Conservation (phyloP, 1,284 basidiomycete genomes). For the Malassezia caprae region DNA sequence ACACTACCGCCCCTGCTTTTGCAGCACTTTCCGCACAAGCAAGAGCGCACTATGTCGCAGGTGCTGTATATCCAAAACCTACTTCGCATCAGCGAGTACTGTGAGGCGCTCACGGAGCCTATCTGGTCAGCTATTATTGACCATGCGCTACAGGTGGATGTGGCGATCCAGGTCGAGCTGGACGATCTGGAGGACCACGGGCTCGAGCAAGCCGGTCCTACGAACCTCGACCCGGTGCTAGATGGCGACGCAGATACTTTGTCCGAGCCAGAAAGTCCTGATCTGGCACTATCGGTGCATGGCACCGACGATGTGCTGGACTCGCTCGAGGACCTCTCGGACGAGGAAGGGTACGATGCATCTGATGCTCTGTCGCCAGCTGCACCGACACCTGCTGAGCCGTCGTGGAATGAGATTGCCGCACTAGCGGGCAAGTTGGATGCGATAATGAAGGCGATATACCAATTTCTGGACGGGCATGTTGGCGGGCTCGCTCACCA, state of each 20-base stretch:
- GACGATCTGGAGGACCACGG: conserved; percentile 67
- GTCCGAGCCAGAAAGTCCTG: conserved; percentile 31
- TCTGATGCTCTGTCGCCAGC: conserved; percentile 51
- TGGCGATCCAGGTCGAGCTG: conserved; percentile 89
- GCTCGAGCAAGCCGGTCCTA: conserved; percentile 21
- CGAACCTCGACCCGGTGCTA: conserved; percentile 33
- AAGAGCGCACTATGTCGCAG: conserved; percentile 69
- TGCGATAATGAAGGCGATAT: conserved; percentile 69
- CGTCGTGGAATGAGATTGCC: conserved; percentile 53
- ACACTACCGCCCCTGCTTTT: conserved; percentile 69
- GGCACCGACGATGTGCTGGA: conserved; percentile 20
- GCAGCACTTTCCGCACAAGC: conserved; percentile 81
- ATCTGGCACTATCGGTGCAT: conserved; percentile 52
- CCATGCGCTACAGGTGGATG: conserved; percentile 86
- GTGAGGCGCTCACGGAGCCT: conserved; percentile 73
- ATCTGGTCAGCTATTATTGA: conserved; percentile 78
- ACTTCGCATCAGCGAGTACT: conserved; percentile 74
- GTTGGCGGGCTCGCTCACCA: conserved; percentile 16
- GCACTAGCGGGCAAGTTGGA: conserved; percentile 85
- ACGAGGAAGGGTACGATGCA: conserved; percentile 53
- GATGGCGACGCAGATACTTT: conserved; percentile 56
- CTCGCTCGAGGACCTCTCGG: conserved; percentile 52
- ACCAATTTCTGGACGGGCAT: conserved; percentile 64
- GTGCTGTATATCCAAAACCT: conserved; percentile 86
- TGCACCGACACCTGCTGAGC: conserved; percentile 18